Base-by-base conservation (phyloP, 1,284 basidiomycete species). In the Papiliotrema terrestris region DNA sequence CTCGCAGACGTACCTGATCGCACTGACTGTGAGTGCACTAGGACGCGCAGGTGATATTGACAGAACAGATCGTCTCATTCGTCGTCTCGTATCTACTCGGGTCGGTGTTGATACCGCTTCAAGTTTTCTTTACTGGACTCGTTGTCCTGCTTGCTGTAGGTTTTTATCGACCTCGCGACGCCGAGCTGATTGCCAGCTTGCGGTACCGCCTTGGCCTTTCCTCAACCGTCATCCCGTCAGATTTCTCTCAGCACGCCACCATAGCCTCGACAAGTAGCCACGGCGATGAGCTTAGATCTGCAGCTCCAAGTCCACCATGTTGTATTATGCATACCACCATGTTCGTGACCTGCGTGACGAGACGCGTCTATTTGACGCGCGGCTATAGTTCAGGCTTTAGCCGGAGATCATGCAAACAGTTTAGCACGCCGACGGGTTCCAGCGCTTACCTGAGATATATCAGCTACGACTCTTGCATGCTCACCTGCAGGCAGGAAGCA, bases 121-220 rank as follows among this genome's bases (percentile, higher is more conserved):
- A 73, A 55, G 56, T 65, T 26, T 74, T 74, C 51, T 42, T 46
- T 5, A 66, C 23, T 8, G 72, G 70, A 14, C 62, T 74, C 26
- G 45, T 63, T 0, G 9, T 66, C 1, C 57, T 73, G 3, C 29
- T 72, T 32, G 38, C 71, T 13, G 71, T 73, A 45, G 46, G 69
- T 19, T 45, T 19, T 22, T 13, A 35, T 42, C n/a, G 22, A 47
- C 38, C 20, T 32, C 11, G 6, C 29, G 11, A 11, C 29, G 5
- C 11, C 29, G 11, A 32, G 29, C 29, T 32, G 22, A 35, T 20
- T 23, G 45, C 3, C 54, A 72, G 69, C 55, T 57, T 1, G 51
- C 55, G 22, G 70, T 69, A 11, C 70, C 71, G 2, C 63, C 68
- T 26, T 74, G 72, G 72, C 69, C 72, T 4, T 72, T 57, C 49